Evolutionary conservation across 2,329 filamentous ascomycete species (phyloP), one percentile per base, ranked within the genome.

Genomic region (Claviceps fusiformis): DNA sequence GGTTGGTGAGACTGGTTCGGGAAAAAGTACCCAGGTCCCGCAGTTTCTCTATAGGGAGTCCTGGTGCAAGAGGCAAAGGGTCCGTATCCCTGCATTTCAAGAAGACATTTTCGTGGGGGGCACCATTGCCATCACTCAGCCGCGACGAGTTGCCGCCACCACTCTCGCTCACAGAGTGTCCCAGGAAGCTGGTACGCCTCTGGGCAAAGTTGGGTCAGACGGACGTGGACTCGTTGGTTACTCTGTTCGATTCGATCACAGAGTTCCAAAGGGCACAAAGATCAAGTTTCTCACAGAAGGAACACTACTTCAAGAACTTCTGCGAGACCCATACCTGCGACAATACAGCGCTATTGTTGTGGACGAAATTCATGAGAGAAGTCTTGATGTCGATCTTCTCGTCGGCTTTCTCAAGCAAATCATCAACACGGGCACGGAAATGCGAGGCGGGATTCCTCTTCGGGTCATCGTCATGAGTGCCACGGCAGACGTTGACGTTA

Each of bases 401-500:
- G 76, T 95, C 31, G 93, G 93, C 0, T 97, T 98, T 60, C 67
- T 98, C 58, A 88, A 88, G 65, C 85, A 87, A 58, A 80, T 97
- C 50, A 72, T 93, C 1, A 73, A 76, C 0, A 75, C 78, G 2
- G 75, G 83, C 55, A 78, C 80, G 43, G 75, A 79, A 48, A 83
- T 83, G 7, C 81, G 86, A 5, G 83, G 85, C 8, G 87, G 86
- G 5, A 73, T 86, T 35, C 84, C 87, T 1, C 73, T 98, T 55
- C 97, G 95, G 68, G 83, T 97, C 3, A 81, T 95, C 39, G 81
- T 97, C 65, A 98, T 98, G 93, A 96, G 91, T 76, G 93, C 93
- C 52, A 98, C 93, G 7, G 89, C 90, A 43, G 89, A 97, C 67
- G 83, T 95, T 56, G 85, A 92, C 57, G 82, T 79, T 55, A 82